A percentile compares a stretch with the other conserved stretches of the same genome.
These are phyloP conservation scores for Trypanosoma caninum DNA, from an alignment of 208 protist species.

Conservation along the genomic window DNA sequence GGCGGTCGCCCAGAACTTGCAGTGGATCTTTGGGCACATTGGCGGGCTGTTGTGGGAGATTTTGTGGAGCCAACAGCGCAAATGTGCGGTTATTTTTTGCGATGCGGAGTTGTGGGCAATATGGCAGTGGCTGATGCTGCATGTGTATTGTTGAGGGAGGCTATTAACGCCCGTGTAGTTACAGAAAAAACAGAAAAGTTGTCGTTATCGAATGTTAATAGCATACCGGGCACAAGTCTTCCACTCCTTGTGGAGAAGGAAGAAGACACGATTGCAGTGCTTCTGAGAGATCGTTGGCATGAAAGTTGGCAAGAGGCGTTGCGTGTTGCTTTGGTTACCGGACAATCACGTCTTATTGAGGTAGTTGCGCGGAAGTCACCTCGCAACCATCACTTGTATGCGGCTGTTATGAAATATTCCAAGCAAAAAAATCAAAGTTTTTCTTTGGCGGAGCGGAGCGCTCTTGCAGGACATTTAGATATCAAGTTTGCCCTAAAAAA, in stretches of 20 bases:
- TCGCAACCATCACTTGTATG: conserved; percentile 30
- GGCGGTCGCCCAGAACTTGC: conserved; percentile 24
- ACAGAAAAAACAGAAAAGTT: background rate
- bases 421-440: conserved; percentile 12
- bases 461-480: conserved; percentile 34
- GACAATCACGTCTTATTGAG: conserved; percentile 30
- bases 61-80: conserved; percentile 33
- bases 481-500: background rate
- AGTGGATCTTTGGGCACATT: conserved; percentile 58
- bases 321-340: conserved; percentile 40
- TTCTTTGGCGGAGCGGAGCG: conserved; percentile 27
- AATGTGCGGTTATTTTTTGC: conserved; percentile 51
- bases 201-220: background rate
- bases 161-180: background rate
- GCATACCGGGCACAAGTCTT: conserved; percentile 25
- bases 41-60: conserved; percentile 60
- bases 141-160: conserved; percentile 21
- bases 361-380: conserved; percentile 35
- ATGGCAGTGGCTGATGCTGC: conserved; percentile 19
- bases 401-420: conserved; percentile 14
- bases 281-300: conserved; percentile 58
- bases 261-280: conserved; percentile 23
- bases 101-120: conserved; percentile 36
- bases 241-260: conserved; percentile 33
- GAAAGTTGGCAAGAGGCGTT: conserved; percentile 66